Evolutionary conservation across 2,329 filamentous ascomycete species (phyloP).

Genomic region (Colletotrichum somersetense): DNA sequence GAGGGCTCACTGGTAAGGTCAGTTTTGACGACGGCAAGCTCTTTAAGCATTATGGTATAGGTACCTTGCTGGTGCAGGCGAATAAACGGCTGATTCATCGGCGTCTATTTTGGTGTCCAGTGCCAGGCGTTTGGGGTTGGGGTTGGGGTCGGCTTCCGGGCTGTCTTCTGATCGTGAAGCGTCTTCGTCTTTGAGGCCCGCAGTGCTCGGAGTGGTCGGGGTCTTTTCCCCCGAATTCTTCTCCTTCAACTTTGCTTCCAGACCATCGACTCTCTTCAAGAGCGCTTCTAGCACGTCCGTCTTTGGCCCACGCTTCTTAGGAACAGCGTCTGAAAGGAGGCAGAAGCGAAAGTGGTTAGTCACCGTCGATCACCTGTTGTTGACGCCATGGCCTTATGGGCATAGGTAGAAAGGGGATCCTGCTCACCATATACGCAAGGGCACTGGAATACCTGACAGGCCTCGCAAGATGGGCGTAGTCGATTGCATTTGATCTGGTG

Average conservation of each 20-base stretch:
- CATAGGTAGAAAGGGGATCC: background rate
- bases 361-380: background rate
- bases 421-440: constrained; percentile 86
- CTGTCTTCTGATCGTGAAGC: constrained; percentile 45
- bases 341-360: constrained; percentile 14
- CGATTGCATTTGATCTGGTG: constrained; percentile 91
- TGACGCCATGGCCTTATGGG: background rate
- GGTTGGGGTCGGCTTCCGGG: constrained; percentile 54
- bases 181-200: constrained; percentile 44
- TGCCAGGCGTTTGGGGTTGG: constrained; percentile 53
- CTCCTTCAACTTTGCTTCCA: constrained; percentile 83
- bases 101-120: constrained; percentile 53
- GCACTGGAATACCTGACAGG: constrained; percentile 90
- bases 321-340: constrained; percentile 76
- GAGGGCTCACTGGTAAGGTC: constrained; percentile 57
- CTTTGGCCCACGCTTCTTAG: constrained; percentile 91
- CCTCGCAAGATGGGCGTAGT: constrained; percentile 85
- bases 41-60: constrained; percentile 25
- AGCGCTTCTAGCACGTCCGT: constrained; percentile 89
- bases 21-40: constrained; percentile 22
- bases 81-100: constrained; percentile 57
- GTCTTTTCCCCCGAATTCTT: constrained; percentile 62
- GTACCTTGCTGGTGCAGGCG: constrained; percentile 56
- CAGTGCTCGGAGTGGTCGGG: constrained; percentile 43
- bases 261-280: constrained; percentile 85